phyloP scores from a whole-genome alignment of 352 stramenopile genomes.

The Phytopythium cucurbitacearum region DNA sequence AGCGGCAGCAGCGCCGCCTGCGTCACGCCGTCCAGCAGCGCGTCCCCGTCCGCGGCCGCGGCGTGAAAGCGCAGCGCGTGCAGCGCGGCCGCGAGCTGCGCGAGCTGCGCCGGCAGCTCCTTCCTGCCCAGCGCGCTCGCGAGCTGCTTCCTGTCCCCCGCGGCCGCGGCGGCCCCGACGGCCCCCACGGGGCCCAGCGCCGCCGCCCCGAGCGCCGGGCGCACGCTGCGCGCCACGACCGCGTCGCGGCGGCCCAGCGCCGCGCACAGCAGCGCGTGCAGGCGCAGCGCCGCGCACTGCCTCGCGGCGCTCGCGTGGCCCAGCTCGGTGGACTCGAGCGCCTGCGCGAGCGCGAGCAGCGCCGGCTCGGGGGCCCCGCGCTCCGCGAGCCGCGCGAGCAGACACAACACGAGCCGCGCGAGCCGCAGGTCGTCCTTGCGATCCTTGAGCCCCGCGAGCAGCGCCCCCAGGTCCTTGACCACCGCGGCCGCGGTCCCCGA shows the following conservation, averaged over 20 bases:
- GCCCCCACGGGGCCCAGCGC: not conserved
- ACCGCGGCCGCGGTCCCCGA: slow-evolving; percentile 46
- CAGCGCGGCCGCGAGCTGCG: slow-evolving; percentile 38
- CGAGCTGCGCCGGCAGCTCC: slow-evolving; percentile 47
- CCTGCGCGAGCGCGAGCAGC: slow-evolving; percentile 29
- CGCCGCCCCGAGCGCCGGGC: not conserved
- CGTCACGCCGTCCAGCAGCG: slow-evolving; percentile 47
- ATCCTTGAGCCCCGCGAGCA: slow-evolving; percentile 71
- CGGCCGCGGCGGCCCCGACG: slow-evolving; percentile 4
- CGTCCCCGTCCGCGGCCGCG: slow-evolving; percentile 17
- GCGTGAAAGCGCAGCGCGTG: slow-evolving; percentile 60
- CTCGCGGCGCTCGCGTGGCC: slow-evolving; percentile 37
- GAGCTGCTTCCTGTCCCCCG: slow-evolving; percentile 49
- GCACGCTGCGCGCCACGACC: slow-evolving; percentile 16
- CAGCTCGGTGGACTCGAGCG: slow-evolving; percentile 48
- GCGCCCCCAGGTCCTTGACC: slow-evolving; percentile 52
- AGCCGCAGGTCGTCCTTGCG: slow-evolving; percentile 74
- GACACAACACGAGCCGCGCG: slow-evolving; percentile 51
- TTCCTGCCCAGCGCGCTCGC: slow-evolving; percentile 37
- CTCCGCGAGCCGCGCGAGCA: slow-evolving; percentile 57
- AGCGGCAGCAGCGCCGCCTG: slow-evolving; percentile 44
- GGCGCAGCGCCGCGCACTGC: slow-evolving; percentile 43
- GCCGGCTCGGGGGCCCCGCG: slow-evolving; percentile 47
- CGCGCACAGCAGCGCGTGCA: slow-evolving; percentile 57
- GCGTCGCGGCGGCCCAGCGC: slow-evolving; percentile 38